Conservation (phyloP, 2,329 filamentous ascomycete genomes). For the Diaporthe ilicicola region DNA sequence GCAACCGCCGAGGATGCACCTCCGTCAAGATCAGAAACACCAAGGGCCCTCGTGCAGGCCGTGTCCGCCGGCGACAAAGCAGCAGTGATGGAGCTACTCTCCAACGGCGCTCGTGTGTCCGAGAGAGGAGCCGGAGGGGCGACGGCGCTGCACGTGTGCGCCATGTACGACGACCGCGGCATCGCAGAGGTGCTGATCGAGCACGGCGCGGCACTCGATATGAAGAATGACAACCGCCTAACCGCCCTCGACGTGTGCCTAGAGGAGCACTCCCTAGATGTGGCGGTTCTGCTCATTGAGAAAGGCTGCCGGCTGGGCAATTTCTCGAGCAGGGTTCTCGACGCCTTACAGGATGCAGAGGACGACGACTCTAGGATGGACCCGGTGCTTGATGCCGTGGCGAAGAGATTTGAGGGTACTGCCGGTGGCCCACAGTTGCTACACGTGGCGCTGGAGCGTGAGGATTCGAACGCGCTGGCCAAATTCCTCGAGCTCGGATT, state of each 20-base stretch:
- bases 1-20: not conserved
- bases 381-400: not conserved
- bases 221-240: not conserved
- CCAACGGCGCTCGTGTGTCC: not conserved
- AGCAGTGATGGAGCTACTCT: not conserved
- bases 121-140: not conserved
- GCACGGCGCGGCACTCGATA: not conserved
- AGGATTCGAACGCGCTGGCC: not conserved
- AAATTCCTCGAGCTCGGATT: constrained; percentile 6
- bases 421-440: not conserved
- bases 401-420: not conserved
- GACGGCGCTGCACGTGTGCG: not conserved
- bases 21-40: not conserved
- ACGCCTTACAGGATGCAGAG: not conserved
- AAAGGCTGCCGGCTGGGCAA: not conserved
- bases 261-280: not conserved
- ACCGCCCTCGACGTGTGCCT: not conserved
- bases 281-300: not conserved
- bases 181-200: constrained; percentile 2
- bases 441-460: not conserved
- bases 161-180: constrained; percentile 1
- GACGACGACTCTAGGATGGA: not conserved
- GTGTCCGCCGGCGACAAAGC: not conserved
- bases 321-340: not conserved
- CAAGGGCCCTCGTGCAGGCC: not conserved